Base-by-base conservation (phyloP, 2,329 filamentous ascomycete species). In the Aspergillus clavatus region DNA sequence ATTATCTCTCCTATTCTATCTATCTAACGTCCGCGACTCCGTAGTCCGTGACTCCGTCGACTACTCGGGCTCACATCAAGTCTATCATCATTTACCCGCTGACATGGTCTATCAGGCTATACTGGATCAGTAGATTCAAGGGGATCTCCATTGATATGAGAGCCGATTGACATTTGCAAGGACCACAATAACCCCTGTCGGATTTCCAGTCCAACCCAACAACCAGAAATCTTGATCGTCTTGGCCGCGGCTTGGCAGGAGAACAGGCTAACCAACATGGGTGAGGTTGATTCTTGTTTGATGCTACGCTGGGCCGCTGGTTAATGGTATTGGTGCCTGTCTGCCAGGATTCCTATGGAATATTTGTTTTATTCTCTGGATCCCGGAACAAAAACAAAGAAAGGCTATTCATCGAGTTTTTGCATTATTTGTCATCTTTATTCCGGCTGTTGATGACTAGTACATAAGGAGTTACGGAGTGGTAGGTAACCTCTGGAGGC, bases 191-290 rank as follows among this genome's bases (percentile, higher is more conserved):
- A 21, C 18, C 18, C 11, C 11, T 21, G 31, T 35, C 5, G 14
- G 31, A 21, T 35, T 12, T 16, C 19, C 16, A 18, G 16, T 10
- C 31, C 11, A 38, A 43, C 18, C 23, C 5, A 37, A 37, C 16
- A 43, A 29, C 16, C 10, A 44, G 24, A 48, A 49, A 49, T 49
- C 49, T 51, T 51, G 41, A 51, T 45, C 46, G 4, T 43, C 46
- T 48, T 49, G 42, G 48, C 46, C 7, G 21, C 12, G 18, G 39
- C 43, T 46, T 46, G 47, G 47, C 47, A 27, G 29, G 36, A 46
- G 40, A 26, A 24, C 31, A n/a, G 42, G 11, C 12, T n/a, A 18
- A 35, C 31, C n/a, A 35, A n/a, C n/a, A n/a, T n/a, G n/a, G n/a
- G n/a, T n/a, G 7, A 10, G 10, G 10, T 35, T 11, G 5, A 24